Percentiles rank a stretch among this genome's conserved stretches.
Conservation (phyloP, 225 moss, liverwort and hornwort species). For the Bryoerythrophyllum caledonicum region DNA sequence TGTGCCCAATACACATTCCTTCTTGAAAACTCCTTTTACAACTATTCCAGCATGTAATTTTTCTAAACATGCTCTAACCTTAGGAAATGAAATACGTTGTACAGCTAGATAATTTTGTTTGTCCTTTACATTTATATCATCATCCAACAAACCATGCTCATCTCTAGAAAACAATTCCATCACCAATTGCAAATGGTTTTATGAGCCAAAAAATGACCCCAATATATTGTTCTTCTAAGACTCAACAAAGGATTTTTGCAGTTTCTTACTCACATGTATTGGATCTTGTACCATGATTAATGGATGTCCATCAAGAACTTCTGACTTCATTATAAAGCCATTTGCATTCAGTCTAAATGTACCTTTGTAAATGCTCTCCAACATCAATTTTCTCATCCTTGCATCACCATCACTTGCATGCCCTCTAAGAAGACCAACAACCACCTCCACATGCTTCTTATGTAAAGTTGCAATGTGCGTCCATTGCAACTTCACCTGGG, state of each 20-base stretch:
- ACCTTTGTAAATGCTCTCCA: background rate
- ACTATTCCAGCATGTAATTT: background rate
- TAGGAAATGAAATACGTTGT: background rate
- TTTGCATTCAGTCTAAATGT: background rate
- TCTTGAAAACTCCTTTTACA: background rate
- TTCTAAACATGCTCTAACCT: background rate
- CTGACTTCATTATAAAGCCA: background rate
- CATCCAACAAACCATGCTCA: background rate
- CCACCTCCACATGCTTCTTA: background rate
- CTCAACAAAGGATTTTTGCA: background rate
- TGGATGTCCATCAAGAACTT: background rate
- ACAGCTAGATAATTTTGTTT: background rate
- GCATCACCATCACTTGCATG: background rate
- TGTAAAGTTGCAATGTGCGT: background rate
- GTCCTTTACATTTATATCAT: background rate
- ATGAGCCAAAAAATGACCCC: background rate
- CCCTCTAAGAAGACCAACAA: background rate
- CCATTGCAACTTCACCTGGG: background rate
- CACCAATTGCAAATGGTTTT: background rate
- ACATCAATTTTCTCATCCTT: background rate
- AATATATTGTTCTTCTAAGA: background rate
- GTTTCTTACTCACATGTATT: background rate
- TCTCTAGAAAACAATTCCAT: background rate
- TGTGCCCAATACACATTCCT: background rate
- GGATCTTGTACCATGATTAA: background rate